Conservation (phyloP, 2,329 filamentous ascomycete species). For the Aspergillus carbonarius region DNA sequence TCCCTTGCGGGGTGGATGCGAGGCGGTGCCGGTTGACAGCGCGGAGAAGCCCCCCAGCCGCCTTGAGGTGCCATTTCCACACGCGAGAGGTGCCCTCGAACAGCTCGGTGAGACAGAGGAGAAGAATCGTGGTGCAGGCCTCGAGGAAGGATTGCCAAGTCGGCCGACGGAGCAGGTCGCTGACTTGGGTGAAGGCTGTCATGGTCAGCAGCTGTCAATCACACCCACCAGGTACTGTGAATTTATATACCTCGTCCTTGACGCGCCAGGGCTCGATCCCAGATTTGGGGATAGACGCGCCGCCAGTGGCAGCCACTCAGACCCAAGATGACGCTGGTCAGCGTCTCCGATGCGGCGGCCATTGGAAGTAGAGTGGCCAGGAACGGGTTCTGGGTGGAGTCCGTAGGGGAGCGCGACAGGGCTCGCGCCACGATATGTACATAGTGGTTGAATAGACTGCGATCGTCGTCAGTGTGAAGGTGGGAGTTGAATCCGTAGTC, state of each 20-base stretch:
- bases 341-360: constrained; percentile 25
- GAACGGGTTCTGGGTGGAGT: constrained; percentile 26
- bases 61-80: constrained; percentile 47
- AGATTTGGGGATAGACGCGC: constrained; percentile 28
- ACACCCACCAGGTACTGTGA: neutral
- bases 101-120: constrained; percentile 46
- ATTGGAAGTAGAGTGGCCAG: constrained; percentile 26
- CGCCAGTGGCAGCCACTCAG: constrained; percentile 32
- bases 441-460: constrained; percentile 31
- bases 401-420: constrained; percentile 23
- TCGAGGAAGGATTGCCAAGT: constrained; percentile 38
- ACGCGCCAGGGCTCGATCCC: constrained; percentile 25
- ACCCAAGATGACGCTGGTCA: constrained; percentile 28
- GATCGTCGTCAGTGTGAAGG: constrained; percentile 26
- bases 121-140: constrained; percentile 42
- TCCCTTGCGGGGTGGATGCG: constrained; percentile 25
- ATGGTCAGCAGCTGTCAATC: neutral
- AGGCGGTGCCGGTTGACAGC: constrained; percentile 31
- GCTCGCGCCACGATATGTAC: constrained; percentile 26
- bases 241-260: constrained; percentile 24
- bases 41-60: constrained; percentile 41
- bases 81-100: constrained; percentile 45
- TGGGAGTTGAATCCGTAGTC: constrained; percentile 18
- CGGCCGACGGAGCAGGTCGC: constrained; percentile 17
- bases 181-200: constrained; percentile 26